Percentiles rank a stretch among this genome's conserved stretches.
These are phyloP conservation scores for Cryptosporidium ryanae DNA, from an alignment of 169 alveolate species.

Conservation along the genomic window DNA sequence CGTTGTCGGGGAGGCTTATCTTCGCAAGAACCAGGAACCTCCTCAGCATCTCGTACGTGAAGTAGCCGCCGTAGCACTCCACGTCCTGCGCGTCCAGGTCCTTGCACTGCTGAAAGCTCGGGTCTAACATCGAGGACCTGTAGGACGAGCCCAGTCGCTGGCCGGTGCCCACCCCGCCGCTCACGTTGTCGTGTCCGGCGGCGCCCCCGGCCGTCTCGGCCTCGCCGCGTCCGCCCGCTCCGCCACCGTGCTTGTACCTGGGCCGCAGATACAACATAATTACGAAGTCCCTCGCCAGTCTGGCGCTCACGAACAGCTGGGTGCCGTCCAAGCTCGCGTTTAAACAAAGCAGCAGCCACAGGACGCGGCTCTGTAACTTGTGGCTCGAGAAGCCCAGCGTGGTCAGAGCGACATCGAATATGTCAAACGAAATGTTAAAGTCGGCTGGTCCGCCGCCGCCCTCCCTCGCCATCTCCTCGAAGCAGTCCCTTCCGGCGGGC, in stretches of 20 bases:
- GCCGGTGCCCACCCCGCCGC: too few relatives aligned
- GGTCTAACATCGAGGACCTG: slow-evolving; percentile 22
- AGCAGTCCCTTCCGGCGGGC: background rate
- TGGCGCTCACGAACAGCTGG: slow-evolving; percentile 25
- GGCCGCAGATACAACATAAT: slow-evolving; percentile 33
- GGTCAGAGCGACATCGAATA: slow-evolving; percentile 41
- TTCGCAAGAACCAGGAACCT: slow-evolving; percentile 53
- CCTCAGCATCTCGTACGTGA: slow-evolving; percentile 55
- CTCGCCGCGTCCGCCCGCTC: background rate
- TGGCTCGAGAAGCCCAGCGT: slow-evolving; percentile 58
- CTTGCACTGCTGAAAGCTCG: background rate
- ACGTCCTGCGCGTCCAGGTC: slow-evolving; percentile 60
- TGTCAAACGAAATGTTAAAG: slow-evolving; percentile 49
- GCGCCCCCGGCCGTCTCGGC: background rate
- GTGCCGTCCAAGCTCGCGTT: slow-evolving; percentile 12
- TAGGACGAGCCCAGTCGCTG: background rate
- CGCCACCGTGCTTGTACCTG: slow-evolving; percentile 4
- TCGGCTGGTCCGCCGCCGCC: background rate
- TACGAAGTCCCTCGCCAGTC: slow-evolving; percentile 32
- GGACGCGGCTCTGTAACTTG: slow-evolving; percentile 22
- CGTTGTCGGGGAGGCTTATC: slow-evolving; percentile 29
- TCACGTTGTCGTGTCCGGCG: too few relatives aligned
- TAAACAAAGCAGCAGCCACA: slow-evolving; percentile 50
- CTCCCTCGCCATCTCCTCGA: slow-evolving; percentile 18
- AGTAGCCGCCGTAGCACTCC: slow-evolving; percentile 19